These are phyloP conservation scores for Adansonia gregorii DNA, from an alignment of 441 rosid genomes.

Conservation along the genomic window DNA sequence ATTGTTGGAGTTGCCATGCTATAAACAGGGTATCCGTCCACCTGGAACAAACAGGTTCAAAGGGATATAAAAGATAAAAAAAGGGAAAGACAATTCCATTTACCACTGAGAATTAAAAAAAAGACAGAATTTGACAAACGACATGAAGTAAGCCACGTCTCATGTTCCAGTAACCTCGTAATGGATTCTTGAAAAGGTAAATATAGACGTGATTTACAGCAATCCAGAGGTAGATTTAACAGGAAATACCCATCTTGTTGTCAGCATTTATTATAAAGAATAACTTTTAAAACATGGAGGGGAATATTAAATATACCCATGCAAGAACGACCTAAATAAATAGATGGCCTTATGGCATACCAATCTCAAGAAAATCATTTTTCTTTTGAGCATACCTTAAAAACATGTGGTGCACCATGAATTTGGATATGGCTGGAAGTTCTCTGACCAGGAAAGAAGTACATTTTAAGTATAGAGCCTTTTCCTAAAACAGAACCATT, in stretches of 20 bases:
- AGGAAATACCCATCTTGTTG: constrained; percentile 1
- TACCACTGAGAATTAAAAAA: background rate
- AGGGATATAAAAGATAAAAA: background rate
- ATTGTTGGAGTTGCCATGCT: constrained; percentile 99
- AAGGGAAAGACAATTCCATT: background rate
- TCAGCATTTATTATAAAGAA: background rate
- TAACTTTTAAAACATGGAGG: background rate
- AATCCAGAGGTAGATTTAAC: background rate
- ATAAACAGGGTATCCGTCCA: constrained; percentile 89
- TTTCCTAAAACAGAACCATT: constrained; percentile 91
- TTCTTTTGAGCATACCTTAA: constrained; percentile 60
- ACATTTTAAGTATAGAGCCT: constrained; percentile 93
- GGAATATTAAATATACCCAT: constrained; percentile 1
- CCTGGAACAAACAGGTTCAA: constrained; percentile 56
- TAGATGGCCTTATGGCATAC: constrained; percentile 13
- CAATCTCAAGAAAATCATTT: background rate
- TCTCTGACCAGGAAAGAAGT: constrained; percentile 95
- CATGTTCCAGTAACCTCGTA: background rate
- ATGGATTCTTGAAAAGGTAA: constrained; percentile 1
- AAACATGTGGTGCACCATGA: constrained; percentile 92
- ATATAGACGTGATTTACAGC: background rate
- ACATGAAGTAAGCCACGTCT: constrained; percentile 1
- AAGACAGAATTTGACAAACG: background rate
- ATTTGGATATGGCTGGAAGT: constrained; percentile 88
- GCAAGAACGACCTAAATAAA: background rate